Base-by-base conservation (phyloP, 306 rosid species). In the Prunus salicina region DNA sequence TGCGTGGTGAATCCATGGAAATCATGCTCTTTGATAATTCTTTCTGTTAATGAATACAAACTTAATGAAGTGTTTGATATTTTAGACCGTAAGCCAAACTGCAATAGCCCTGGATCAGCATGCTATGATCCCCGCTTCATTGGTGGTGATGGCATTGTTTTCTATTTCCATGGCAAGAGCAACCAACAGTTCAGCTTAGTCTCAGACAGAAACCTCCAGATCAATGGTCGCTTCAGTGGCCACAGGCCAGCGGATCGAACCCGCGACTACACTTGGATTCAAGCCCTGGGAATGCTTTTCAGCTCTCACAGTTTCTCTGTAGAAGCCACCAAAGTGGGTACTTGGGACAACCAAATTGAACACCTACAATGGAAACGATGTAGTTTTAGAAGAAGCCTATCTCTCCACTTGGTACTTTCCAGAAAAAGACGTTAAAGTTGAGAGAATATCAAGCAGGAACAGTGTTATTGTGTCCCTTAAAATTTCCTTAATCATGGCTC, bases 31-130 rank as follows among this genome's bases (percentile, higher is more conserved):
- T 38, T 38, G 43, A 38, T 38, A 38, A 63, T 9, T 64, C 16
- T 7, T 22, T 65, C 5, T 2, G 30, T 22, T 38, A 53, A 8
- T 78, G 71, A 28, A 41, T 63, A 53, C 22, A n/a, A 72, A 43
- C 16, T 19, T 19, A 51, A 51, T 24, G 24, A 16, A 53, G 38
- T 60, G 18, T 1, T n/a, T 67, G 65, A 24, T 67, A 18, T 60
- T 58, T 8, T n/a, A 66, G 85, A 69, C 2, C 85, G 82, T 45
- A 84, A 84, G 46, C 85, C 88, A 30, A 87, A 84, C 76, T 84
- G 88, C 80, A 82, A 87, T 52, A 80, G 88, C 38, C 88, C 86
- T 3, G 90, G 90, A 82, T 77, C 88, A 55, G 86, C 86, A 69
- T 84, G 86, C 64, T 71, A 69, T 38, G 90, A 84, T 69, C 90